Conservation (phyloP, 108 stramenopile species). For the Conticribra weissflogii region DNA sequence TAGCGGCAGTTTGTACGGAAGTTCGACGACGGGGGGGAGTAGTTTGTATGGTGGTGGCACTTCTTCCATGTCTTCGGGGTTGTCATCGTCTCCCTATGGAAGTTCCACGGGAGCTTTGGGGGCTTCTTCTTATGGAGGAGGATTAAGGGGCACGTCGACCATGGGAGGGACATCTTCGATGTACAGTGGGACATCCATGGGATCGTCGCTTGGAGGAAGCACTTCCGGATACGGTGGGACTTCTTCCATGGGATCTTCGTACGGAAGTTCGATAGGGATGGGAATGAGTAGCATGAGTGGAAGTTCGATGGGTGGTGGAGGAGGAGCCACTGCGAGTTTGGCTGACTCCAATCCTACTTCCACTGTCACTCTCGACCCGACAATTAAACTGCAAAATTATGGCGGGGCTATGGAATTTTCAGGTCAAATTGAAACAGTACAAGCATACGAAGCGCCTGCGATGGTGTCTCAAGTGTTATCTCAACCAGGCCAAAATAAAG, state of each 20-base stretch:
- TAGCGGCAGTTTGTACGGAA: not conserved
- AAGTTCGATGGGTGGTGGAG: no score
- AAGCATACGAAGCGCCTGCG: constrained; percentile 42
- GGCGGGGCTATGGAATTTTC: constrained; percentile 29
- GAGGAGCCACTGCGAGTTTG: constrained; percentile 33
- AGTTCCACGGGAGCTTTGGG: constrained; percentile 2
- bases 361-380: constrained; percentile 34
- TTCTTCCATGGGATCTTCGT: constrained; percentile 15
- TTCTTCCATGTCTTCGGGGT: not conserved
- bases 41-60: constrained; percentile 6
- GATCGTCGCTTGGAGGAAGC: not conserved
- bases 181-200: not conserved
- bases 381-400: constrained; percentile 33
- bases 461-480: constrained; percentile 43
- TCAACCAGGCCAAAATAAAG: constrained; percentile 42
- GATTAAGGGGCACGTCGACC: not conserved
- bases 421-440: constrained; percentile 48
- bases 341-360: constrained; percentile 33
- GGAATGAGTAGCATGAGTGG: no score
- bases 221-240: constrained; percentile 5
- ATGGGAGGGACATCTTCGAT: constrained; percentile 20
- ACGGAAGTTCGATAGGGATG: not conserved
- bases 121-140: constrained; percentile 16
- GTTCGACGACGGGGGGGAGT: not conserved
- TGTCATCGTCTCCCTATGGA: not conserved